Conservation (phyloP, 768 basidiomycete species). For the Lentinula sp. region DNA sequence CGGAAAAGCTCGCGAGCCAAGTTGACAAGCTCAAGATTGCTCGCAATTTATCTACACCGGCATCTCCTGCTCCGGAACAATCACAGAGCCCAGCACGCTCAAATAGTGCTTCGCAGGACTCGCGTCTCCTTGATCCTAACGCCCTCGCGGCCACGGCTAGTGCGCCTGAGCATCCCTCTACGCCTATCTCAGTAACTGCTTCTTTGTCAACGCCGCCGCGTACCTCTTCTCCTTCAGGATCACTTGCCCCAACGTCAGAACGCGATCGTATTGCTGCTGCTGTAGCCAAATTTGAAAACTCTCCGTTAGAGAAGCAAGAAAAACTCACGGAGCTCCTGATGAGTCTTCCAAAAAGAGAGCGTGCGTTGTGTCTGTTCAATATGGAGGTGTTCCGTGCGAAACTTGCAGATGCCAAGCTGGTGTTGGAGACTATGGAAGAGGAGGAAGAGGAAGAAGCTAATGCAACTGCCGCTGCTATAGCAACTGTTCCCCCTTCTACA, state of each 20-base stretch:
- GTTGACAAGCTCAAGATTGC: slow-evolving; percentile 35
- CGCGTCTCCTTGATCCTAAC: slow-evolving; percentile 58
- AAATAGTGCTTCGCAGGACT: slow-evolving; percentile 60
- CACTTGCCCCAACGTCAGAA: slow-evolving; percentile 56
- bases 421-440: slow-evolving; percentile 68
- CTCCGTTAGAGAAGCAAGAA: slow-evolving; percentile 30
- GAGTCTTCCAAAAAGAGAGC: slow-evolving; percentile 82
- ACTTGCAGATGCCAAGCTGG: slow-evolving; percentile 74
- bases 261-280: slow-evolving; percentile 68
- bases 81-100: slow-evolving; percentile 50
- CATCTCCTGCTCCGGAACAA: slow-evolving; percentile 25
- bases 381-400: slow-evolving; percentile 71
- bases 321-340: slow-evolving; percentile 78
- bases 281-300: slow-evolving; percentile 55
- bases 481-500: slow-evolving; percentile 42
- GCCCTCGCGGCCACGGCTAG: slow-evolving; percentile 70
- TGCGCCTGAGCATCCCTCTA: slow-evolving; percentile 87
- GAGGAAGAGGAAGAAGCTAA: slow-evolving; percentile 32
- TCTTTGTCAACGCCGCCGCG: slow-evolving; percentile 76
- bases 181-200: slow-evolving; percentile 72
- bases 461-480: background rate
- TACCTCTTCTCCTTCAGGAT: slow-evolving; percentile 74
- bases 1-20: slow-evolving; percentile 58
- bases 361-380: slow-evolving; percentile 90
- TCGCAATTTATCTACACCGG: slow-evolving; percentile 16